Evolutionary conservation across 345 rosid species (phyloP).

Genomic region (Salix viminalis): DNA sequence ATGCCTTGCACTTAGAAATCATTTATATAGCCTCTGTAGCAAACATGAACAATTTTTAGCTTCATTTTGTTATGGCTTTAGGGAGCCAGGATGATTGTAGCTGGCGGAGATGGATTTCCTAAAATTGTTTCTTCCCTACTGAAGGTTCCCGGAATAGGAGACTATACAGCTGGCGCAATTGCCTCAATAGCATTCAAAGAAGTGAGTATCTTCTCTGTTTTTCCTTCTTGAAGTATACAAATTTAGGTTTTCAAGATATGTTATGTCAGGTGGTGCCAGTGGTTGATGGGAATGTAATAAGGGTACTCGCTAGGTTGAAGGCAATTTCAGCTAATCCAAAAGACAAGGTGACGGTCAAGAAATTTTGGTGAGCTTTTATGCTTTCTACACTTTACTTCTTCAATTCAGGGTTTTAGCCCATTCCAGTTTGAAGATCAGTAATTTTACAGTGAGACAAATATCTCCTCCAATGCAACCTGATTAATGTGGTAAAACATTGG

Average conservation of each 20-base stretch:
- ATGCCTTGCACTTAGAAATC: not conserved
- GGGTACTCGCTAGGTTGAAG: slow-evolving; percentile 69
- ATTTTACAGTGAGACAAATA: not conserved
- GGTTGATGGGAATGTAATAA: slow-evolving; percentile 69
- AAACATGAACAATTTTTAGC: not conserved
- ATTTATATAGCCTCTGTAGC: not conserved
- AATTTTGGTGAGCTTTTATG: slow-evolving; percentile 54
- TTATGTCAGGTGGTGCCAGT: slow-evolving; percentile 57
- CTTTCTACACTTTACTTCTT: not conserved
- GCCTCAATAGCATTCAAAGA: slow-evolving; percentile 73
- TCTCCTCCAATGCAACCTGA: not conserved
- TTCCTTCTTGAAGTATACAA: slow-evolving; percentile 3
- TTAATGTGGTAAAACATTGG: not conserved
- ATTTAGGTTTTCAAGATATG: slow-evolving; percentile 8
- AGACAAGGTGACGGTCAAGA: slow-evolving; percentile 49
- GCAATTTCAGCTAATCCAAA: slow-evolving; percentile 85
- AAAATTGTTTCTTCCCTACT: slow-evolving; percentile 38
- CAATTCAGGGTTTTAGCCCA: not conserved
- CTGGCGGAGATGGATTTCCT: slow-evolving; percentile 50
- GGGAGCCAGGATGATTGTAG: slow-evolving; percentile 68
- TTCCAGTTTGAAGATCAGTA: not conserved
- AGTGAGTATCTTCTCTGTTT: slow-evolving; percentile 35
- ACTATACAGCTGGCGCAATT: slow-evolving; percentile 73
- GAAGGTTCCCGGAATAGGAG: slow-evolving; percentile 70
- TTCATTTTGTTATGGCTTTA: slow-evolving; percentile 13